Conservation (phyloP, 2,329 filamentous ascomycete species). For the Epichloe gansuensis region DNA sequence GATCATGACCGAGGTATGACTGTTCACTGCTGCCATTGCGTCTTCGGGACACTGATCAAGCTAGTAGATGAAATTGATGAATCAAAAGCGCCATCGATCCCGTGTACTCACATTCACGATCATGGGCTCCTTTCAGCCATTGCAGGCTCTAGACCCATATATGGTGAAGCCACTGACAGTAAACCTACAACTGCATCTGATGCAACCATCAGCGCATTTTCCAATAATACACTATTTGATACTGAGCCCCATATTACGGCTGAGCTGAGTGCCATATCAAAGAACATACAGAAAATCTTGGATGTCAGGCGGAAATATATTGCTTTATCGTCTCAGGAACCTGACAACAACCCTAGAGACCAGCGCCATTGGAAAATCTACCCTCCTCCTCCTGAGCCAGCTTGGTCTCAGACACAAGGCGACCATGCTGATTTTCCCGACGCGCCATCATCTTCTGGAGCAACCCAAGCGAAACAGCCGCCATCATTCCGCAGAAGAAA, state of each 20-base stretch:
- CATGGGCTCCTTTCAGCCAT: not conserved
- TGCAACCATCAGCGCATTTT: conserved; percentile 36
- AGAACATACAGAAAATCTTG: conserved; percentile 79
- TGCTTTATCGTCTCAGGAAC: conserved; percentile 65
- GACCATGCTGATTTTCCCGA: conserved; percentile 10
- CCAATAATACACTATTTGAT: conserved; percentile 54
- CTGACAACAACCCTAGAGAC: conserved; percentile 79
- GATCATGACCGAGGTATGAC: conserved; percentile 16
- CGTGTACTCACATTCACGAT: not conserved
- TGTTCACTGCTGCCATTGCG: not conserved
- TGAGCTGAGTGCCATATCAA: conserved; percentile 76
- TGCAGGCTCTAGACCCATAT: conserved; percentile 27
- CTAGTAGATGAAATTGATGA: conserved; percentile 7
- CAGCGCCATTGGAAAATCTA: conserved; percentile 76
- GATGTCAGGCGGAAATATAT: conserved; percentile 86
- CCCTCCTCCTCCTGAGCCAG: conserved; percentile 79
- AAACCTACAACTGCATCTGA: conserved; percentile 35
- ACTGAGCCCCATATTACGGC: conserved; percentile 69
- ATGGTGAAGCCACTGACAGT: conserved; percentile 3
- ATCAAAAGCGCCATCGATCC: conserved; percentile 1
- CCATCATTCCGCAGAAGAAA: conserved; percentile 53
- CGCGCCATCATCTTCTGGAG: not conserved
- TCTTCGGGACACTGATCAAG: conserved; percentile 1
- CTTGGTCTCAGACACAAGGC: conserved; percentile 44
- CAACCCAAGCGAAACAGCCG: conserved; percentile 5